These are phyloP conservation scores for Aspergillus cristatus DNA, from an alignment of 495 filamentous ascomycete species.

Conservation along the genomic window DNA sequence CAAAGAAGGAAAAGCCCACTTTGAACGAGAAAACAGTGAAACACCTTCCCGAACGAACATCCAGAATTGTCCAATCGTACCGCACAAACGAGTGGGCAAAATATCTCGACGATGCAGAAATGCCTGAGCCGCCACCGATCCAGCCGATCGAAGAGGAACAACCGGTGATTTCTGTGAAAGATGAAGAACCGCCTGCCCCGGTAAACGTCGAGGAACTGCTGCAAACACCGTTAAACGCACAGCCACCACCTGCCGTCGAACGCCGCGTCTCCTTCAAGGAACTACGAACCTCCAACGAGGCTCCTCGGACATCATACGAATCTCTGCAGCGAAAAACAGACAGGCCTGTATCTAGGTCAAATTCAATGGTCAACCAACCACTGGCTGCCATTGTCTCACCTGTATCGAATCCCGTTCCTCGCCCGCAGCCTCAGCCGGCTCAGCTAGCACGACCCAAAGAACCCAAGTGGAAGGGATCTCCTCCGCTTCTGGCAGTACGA, in stretches of 20 bases:
- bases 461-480: slow-evolving; percentile 24
- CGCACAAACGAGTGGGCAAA: slow-evolving; percentile 97
- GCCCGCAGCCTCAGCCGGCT: slow-evolving; percentile 4
- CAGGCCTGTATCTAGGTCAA: not conserved
- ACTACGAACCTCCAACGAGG: slow-evolving; percentile 8
- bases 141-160: slow-evolving; percentile 30
- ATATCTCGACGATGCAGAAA: slow-evolving; percentile 69
- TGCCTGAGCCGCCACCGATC: slow-evolving; percentile 59
- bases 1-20: slow-evolving; percentile 18
- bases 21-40: slow-evolving; percentile 28
- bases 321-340: not conserved
- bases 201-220: slow-evolving; percentile 59
- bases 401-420: slow-evolving; percentile 5
- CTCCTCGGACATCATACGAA: slow-evolving; percentile 8
- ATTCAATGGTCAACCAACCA: not conserved
- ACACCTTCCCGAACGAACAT: slow-evolving; percentile 36
- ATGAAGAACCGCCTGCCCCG: slow-evolving; percentile 46
- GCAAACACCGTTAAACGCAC: slow-evolving; percentile 52
- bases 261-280: slow-evolving; percentile 12
- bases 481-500: slow-evolving; percentile 33
- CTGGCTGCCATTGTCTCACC: not conserved
- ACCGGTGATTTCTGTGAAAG: slow-evolving; percentile 12
- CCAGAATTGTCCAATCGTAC: slow-evolving; percentile 69
- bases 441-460: not conserved
- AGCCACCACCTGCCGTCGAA: slow-evolving; percentile 27